Evolutionary conservation across 2,329 filamentous ascomycete genomes (phyloP).

Genomic region (Pseudophaeomoniella oleicola): DNA sequence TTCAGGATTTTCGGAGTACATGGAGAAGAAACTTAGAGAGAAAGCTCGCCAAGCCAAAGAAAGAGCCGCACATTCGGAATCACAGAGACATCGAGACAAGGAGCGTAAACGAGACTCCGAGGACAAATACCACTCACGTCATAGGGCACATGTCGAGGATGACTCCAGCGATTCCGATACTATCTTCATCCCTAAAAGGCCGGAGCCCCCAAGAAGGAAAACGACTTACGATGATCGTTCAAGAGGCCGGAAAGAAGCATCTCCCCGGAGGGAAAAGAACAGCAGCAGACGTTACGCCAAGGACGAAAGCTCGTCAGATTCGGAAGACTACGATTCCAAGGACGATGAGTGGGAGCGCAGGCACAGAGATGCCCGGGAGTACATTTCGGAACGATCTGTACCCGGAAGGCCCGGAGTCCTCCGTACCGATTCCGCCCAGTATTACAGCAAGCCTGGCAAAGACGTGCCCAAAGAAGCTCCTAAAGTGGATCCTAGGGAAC

Average conservation of each 20-base stretch:
- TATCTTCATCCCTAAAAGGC: slow-evolving; percentile 11
- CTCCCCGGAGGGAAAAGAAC: not conserved
- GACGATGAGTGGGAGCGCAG: slow-evolving; percentile 13
- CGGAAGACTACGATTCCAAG: slow-evolving; percentile 6
- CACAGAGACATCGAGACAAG: slow-evolving; percentile 25
- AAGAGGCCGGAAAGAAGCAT: not conserved
- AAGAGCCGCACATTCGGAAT: slow-evolving; percentile 16
- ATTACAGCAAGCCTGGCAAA: too few species aligned
- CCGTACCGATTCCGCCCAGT: not conserved
- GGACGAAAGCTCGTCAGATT: slow-evolving; percentile 6
- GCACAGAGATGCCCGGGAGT: slow-evolving; percentile 20
- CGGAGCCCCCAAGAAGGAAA: slow-evolving; percentile 11
- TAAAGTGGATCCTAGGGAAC: not conserved
- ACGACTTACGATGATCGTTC: slow-evolving; percentile 13
- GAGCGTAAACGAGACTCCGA: slow-evolving; percentile 25
- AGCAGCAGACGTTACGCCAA: slow-evolving; percentile 1
- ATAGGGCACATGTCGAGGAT: slow-evolving; percentile 14
- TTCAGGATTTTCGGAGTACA: not conserved
- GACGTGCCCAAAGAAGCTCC: too few species aligned
- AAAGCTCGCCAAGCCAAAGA: slow-evolving; percentile 9
- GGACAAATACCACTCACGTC: slow-evolving; percentile 21
- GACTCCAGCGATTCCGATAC: slow-evolving; percentile 19
- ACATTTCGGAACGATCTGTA: slow-evolving; percentile 16
- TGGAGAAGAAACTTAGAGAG: slow-evolving; percentile 1
- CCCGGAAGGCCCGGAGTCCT: not conserved